A percentile compares a stretch with the other conserved stretches of the same genome.
phyloP scores from a whole-genome alignment of 2,329 filamentous ascomycete genomes.

The Exserohilum rostratum region DNA sequence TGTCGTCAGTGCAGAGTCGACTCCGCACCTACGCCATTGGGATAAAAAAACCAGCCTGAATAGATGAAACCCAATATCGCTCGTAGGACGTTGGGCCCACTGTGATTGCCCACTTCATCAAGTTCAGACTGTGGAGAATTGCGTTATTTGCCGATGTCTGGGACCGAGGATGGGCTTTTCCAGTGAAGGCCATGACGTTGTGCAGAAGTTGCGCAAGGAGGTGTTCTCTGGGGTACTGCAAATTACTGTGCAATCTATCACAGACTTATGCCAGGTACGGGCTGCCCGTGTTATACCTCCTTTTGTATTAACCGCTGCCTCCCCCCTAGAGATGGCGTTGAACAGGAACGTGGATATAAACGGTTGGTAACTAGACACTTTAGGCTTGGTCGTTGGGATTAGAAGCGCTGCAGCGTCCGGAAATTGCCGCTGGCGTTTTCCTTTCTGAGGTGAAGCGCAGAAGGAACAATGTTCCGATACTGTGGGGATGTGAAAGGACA shows the following conservation, averaged over 20 bases:
- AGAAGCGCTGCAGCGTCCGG: neutral
- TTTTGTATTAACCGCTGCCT: neutral
- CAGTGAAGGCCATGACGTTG: neutral
- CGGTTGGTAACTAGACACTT: neutral
- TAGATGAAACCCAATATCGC: conserved; percentile 20
- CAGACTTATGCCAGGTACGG: neutral
- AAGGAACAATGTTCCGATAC: neutral
- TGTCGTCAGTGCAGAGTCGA: neutral
- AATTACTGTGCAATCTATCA: conserved; percentile 4
- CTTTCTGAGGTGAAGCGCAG: neutral
- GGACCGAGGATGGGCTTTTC: neutral
- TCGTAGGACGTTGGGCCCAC: neutral
- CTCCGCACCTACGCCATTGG: neutral
- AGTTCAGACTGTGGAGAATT: conserved; percentile 5
- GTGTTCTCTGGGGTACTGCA: neutral
- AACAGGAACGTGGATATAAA: neutral
- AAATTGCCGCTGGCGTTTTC: neutral
- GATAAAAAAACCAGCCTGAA: neutral
- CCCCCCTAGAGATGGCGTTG: neutral
- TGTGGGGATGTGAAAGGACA: neutral
- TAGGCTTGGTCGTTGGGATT: neutral
- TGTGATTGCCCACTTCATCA: neutral
- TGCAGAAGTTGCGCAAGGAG: neutral
- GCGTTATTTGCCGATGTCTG: neutral
- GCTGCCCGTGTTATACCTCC: neutral